A percentile compares a stretch with the other conserved stretches of the same genome.
Evolutionary conservation across 805 yeast genomes (phyloP).

Genomic region (Ogataea allantospora): DNA sequence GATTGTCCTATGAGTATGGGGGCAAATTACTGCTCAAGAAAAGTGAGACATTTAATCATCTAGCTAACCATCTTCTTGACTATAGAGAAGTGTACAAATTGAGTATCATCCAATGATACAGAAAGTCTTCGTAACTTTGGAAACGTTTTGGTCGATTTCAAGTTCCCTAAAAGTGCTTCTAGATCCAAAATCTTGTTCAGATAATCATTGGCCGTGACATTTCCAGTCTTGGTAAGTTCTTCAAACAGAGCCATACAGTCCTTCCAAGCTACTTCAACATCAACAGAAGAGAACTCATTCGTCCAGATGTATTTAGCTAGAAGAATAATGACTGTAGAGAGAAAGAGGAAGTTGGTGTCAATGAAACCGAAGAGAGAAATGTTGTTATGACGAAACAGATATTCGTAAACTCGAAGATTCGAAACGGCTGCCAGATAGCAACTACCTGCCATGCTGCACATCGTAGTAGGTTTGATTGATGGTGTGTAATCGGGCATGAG

Average conservation of each 20-base stretch:
- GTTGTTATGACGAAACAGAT: conserved; percentile 3
- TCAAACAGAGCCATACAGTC: conserved; percentile 6
- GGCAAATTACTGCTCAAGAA: too few relatives aligned
- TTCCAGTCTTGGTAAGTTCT: conserved; percentile 12
- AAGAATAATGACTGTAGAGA: conserved; percentile 8
- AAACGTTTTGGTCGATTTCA: background rate
- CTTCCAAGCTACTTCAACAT: conserved; percentile 1
- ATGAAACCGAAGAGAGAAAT: conserved; percentile 11
- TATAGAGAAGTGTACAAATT: background rate
- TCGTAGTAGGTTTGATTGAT: background rate
- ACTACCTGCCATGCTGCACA: background rate
- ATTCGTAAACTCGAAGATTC: conserved; percentile 5
- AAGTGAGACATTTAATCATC: background rate
- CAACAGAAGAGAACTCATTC: background rate
- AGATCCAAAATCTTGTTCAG: conserved; percentile 10
- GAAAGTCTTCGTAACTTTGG: background rate
- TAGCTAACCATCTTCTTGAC: background rate
- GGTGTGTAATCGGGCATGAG: background rate
- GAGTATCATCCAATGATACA: background rate
- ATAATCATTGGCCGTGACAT: conserved; percentile 11
- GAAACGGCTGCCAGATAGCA: conserved; percentile 8
- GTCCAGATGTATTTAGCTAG: conserved; percentile 1
- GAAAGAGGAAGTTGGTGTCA: conserved; percentile 11
- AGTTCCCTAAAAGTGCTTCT: background rate
- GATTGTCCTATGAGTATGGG: too few relatives aligned